phyloP scores from a whole-genome alignment of 192 early-diverging fungal genomes.

The Coemansia sp. region DNA sequence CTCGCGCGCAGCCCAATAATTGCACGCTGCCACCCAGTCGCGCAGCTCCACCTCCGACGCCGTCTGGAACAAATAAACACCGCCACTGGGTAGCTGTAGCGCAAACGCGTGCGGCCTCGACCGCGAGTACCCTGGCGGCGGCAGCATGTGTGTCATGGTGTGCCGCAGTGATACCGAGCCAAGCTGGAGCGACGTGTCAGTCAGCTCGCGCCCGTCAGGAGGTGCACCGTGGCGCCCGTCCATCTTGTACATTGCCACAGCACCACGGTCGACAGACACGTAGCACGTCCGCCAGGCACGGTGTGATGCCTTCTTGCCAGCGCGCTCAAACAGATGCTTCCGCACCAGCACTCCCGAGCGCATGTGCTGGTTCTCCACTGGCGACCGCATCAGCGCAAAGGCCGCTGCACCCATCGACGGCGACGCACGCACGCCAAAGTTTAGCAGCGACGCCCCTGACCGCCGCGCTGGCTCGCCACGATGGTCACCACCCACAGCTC shows the following conservation, averaged over 20 bases:
- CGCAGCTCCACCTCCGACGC: constrained; percentile 65
- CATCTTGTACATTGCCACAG: constrained; percentile 80
- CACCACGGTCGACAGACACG: constrained; percentile 69
- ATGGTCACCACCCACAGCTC: background rate
- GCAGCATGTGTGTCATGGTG: constrained; percentile 78
- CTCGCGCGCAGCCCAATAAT: constrained; percentile 91
- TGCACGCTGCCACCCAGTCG: constrained; percentile 86
- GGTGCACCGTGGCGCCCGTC: constrained; percentile 56
- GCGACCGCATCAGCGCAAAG: constrained; percentile 45
- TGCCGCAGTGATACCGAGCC: constrained; percentile 70
- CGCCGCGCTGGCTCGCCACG: constrained; percentile 27
- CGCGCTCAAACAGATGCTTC: constrained; percentile 79
- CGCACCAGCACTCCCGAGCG: constrained; percentile 68
- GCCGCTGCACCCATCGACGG: constrained; percentile 41
- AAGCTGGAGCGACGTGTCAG: constrained; percentile 56
- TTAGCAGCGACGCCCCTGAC: constrained; percentile 32
- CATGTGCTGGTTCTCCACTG: constrained; percentile 53
- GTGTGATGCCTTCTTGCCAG: constrained; percentile 75
- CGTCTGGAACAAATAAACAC: constrained; percentile 90
- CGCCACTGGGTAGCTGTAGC: constrained; percentile 74
- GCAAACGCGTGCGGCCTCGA: constrained; percentile 81
- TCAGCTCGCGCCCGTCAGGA: constrained; percentile 52
- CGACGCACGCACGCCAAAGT: constrained; percentile 16
- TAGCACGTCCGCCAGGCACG: constrained; percentile 85
- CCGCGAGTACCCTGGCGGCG: constrained; percentile 80